Conservation (phyloP, 2,329 filamentous ascomycete genomes). For the Plenodomus tracheiphilus region DNA sequence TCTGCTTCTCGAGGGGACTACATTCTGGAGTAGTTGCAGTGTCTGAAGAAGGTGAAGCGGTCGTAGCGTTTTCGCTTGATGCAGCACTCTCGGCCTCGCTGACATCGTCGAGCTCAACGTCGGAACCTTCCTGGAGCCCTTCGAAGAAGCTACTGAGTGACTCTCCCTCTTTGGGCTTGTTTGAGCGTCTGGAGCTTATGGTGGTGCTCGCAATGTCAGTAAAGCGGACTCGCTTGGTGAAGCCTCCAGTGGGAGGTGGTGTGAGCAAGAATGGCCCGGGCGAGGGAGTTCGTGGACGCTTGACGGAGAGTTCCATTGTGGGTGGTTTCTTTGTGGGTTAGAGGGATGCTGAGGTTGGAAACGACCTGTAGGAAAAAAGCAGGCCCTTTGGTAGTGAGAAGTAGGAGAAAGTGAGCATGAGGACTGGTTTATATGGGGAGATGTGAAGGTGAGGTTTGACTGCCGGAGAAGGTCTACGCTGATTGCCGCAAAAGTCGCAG, state of each 20-base stretch:
- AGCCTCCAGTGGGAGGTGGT: constrained; percentile 22
- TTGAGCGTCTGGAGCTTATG: constrained; percentile 3
- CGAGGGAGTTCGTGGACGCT: constrained; percentile 11
- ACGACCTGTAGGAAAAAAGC: too few relatives aligned
- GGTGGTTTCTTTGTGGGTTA: too few relatives aligned
- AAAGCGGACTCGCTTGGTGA: constrained; percentile 13
- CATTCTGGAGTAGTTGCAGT: not conserved
- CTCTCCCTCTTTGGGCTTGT: constrained; percentile 6
- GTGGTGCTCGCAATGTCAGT: not conserved
- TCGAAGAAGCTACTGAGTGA: constrained; percentile 8
- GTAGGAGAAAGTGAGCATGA: too few relatives aligned
- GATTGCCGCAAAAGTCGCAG: too few relatives aligned
- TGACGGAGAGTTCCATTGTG: constrained; percentile 2
- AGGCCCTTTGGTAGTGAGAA: too few relatives aligned
- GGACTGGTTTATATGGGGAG: too few relatives aligned
- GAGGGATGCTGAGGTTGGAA: too few relatives aligned
- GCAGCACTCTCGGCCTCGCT: constrained; percentile 1
- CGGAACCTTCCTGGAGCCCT: constrained; percentile 9
- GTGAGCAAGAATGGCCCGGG: constrained; percentile 16
- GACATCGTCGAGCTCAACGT: constrained; percentile 6
- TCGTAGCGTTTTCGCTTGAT: not conserved
- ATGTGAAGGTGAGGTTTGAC: too few relatives aligned
- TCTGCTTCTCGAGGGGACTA: constrained; percentile 3
- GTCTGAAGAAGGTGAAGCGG: not conserved
- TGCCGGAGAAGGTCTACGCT: too few relatives aligned